Percentiles rank a stretch among this genome's conserved stretches.
These are phyloP conservation scores for Alternaria rosae DNA, from an alignment of 2,329 filamentous ascomycete species.

Conservation along the genomic window DNA sequence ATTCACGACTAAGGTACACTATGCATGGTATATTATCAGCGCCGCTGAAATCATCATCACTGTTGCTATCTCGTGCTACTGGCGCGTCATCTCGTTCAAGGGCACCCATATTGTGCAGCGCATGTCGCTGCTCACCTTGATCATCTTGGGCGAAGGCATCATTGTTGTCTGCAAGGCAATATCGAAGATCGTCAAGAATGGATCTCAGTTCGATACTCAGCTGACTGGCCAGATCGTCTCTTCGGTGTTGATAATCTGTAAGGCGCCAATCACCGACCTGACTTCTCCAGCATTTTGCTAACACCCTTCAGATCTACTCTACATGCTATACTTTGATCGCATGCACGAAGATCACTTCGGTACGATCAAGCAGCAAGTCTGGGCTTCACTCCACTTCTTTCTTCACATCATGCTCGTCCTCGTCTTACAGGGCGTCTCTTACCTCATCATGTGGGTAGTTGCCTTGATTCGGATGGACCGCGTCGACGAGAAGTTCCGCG, in stretches of 20 bases:
- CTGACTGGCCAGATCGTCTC: slow-evolving; percentile 46
- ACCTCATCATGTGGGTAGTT: slow-evolving; percentile 46
- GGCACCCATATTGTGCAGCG: slow-evolving; percentile 49
- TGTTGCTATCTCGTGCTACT: slow-evolving; percentile 41
- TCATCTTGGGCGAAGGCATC: slow-evolving; percentile 51
- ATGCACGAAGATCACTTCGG: slow-evolving; percentile 42
- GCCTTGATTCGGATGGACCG: slow-evolving; percentile 1
- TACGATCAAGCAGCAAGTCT: slow-evolving; percentile 44
- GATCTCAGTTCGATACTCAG: slow-evolving; percentile 30
- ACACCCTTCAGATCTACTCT: slow-evolving; percentile 34
- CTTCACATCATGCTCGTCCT: slow-evolving; percentile 33
- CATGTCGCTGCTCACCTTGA: slow-evolving; percentile 50
- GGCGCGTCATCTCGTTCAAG: slow-evolving; percentile 48
- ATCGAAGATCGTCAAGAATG: slow-evolving; percentile 45
- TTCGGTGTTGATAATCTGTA: slow-evolving; percentile 42
- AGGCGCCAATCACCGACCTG: background rate
- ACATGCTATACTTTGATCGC: slow-evolving; percentile 47
- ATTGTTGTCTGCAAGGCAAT: slow-evolving; percentile 48
- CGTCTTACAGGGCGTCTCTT: slow-evolving; percentile 40
- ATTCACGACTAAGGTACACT: slow-evolving; percentile 2
- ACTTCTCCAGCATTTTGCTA: background rate
- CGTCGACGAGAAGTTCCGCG: slow-evolving; percentile 23
- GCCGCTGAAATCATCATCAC: slow-evolving; percentile 41
- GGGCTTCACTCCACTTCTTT: slow-evolving; percentile 43
- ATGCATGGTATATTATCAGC: slow-evolving; percentile 54